Evolutionary conservation across 2,329 filamentous ascomycete genomes (phyloP).

Genomic region (Pestalotiopsis sp.): DNA sequence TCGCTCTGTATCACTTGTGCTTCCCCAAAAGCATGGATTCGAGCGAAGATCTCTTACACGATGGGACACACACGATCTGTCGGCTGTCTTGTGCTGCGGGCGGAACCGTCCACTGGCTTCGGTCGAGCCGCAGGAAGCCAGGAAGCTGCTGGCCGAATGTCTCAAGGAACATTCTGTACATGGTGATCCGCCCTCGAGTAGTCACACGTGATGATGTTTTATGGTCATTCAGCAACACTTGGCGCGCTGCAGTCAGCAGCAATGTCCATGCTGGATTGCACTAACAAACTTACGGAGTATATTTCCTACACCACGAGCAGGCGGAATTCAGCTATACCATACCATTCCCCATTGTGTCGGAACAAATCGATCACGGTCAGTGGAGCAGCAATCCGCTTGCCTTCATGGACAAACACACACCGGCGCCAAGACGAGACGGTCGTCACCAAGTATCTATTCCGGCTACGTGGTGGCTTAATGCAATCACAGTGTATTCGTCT

Average conservation of each 20-base stretch:
- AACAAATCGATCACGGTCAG: no score
- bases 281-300: no score
- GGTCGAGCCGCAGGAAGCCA: not conserved
- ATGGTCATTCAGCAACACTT: not conserved
- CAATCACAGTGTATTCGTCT: no score
- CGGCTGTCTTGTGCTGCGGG: not conserved
- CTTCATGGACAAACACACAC: no score
- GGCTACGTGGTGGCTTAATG: no score
- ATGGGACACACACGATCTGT: not conserved
- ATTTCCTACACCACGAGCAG: no score
- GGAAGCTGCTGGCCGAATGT: not conserved
- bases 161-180: not conserved
- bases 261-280: no score
- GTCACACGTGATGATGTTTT: not conserved
- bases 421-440: no score
- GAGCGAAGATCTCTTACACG: not conserved
- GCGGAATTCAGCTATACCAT: no score
- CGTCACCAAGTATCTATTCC: no score
- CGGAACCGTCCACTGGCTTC: not conserved
- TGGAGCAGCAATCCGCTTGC: no score
- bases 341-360: no score
- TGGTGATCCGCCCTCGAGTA: not conserved
- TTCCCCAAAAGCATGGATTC: not conserved
- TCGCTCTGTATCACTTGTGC: not conserved
- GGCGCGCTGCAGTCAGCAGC: not conserved